phyloP scores from a whole-genome alignment of 176 grass and related monocot species.

The Oryza meyeriana region DNA sequence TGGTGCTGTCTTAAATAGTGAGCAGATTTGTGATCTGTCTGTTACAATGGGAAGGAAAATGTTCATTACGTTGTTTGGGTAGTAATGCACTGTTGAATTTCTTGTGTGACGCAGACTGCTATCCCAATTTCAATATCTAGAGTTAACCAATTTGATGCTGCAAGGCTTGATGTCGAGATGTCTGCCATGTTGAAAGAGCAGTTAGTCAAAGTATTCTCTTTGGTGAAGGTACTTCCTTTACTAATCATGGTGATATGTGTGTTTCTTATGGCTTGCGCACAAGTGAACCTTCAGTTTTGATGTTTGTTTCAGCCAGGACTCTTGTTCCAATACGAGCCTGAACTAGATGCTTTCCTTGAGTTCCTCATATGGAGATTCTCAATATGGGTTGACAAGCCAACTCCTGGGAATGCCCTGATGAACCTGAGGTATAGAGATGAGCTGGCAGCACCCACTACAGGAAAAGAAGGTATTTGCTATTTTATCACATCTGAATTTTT shows the following conservation, averaged over 20 bases:
- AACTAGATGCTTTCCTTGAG: constrained; percentile 95
- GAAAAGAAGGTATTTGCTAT: constrained; percentile 65
- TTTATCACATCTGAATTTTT: background rate
- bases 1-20: background rate
- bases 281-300: constrained; percentile 30
- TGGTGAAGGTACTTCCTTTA: constrained; percentile 78
- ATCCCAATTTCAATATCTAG: constrained; percentile 80
- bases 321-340: constrained; percentile 95
- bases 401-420: constrained; percentile 93
- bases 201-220: constrained; percentile 87
- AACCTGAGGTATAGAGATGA: constrained; percentile 96
- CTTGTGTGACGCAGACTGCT: constrained; percentile 40
- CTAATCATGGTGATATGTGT: background rate
- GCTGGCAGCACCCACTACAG: constrained; percentile 45
- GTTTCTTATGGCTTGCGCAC: background rate
- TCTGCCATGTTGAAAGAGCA: constrained; percentile 99
- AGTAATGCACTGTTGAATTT: background rate
- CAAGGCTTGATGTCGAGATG: constrained; percentile 90
- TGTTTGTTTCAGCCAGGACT: constrained; percentile 72
- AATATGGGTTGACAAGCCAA: constrained; percentile 98
- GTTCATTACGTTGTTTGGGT: background rate
- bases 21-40: background rate
- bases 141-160: constrained; percentile 97
- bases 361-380: constrained; percentile 99
- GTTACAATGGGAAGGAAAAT: background rate